Evolutionary conservation across 2,329 filamentous ascomycete genomes (phyloP).

Genomic region (Hypomyces perniciosus): DNA sequence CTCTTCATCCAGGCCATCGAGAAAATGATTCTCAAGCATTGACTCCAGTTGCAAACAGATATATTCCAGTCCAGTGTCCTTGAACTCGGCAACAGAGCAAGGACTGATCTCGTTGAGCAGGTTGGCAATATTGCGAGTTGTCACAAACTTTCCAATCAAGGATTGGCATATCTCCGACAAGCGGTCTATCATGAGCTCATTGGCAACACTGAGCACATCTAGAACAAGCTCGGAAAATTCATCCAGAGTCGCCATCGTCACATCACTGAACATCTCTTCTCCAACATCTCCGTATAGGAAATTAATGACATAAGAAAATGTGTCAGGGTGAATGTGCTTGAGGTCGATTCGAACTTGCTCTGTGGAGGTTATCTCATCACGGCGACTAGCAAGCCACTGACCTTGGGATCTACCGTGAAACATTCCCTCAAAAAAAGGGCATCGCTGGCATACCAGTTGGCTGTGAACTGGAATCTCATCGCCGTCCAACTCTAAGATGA

Average conservation of each 20-base stretch:
- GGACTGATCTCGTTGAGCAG: conserved; percentile 82
- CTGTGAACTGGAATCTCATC: conserved; percentile 71
- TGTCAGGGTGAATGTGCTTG: conserved; percentile 65
- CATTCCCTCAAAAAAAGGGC: conserved; percentile 85
- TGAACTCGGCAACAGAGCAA: conserved; percentile 78
- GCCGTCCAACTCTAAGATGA: conserved; percentile 70
- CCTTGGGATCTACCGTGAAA: conserved; percentile 85
- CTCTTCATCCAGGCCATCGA: conserved; percentile 81
- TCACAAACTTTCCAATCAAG: conserved; percentile 77
- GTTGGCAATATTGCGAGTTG: conserved; percentile 75
- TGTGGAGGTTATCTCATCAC: conserved; percentile 34
- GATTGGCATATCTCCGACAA: conserved; percentile 86
- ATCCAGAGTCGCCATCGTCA: conserved; percentile 66
- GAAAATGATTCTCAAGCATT: conserved; percentile 82
- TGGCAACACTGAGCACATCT: conserved; percentile 82
- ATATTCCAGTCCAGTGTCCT: conserved; percentile 82
- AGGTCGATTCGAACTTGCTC: conserved; percentile 66
- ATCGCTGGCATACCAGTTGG: conserved; percentile 71
- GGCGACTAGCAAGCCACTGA: conserved; percentile 71
- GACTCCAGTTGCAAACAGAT: conserved; percentile 86
- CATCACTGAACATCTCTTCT: conserved; percentile 71
- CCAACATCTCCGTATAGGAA: conserved; percentile 82
- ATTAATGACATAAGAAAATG: conserved; percentile 73
- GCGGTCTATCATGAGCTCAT: conserved; percentile 92
- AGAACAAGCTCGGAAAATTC: conserved; percentile 84